These are phyloP conservation scores for Sporothrix pallida DNA, from an alignment of 2,329 filamentous ascomycete genomes.

Conservation along the genomic window DNA sequence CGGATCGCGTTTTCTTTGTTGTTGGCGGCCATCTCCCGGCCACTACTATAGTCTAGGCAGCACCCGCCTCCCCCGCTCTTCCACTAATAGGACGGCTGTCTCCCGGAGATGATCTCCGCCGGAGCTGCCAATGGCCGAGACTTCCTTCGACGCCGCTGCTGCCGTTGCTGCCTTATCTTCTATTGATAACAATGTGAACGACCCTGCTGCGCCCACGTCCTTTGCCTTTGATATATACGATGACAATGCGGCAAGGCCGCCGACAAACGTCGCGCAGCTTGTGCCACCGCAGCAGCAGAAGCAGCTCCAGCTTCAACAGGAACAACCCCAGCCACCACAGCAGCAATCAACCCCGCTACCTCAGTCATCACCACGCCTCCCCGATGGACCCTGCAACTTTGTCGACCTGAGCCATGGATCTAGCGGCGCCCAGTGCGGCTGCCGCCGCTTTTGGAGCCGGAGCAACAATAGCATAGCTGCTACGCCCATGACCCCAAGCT, in stretches of 20 bases:
- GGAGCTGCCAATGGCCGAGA: conserved; percentile 58
- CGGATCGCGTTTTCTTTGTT: conserved; percentile 4
- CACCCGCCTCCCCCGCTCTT: neutral
- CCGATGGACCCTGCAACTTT: conserved; percentile 63
- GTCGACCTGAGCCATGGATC: conserved; percentile 60
- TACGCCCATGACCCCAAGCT: conserved; percentile 23
- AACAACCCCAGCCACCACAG: neutral
- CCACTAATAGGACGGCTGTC: conserved; percentile 12
- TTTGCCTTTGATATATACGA: conserved; percentile 53
- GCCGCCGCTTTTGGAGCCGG: conserved; percentile 65
- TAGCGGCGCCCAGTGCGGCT: conserved; percentile 61
- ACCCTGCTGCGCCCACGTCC: conserved; percentile 40
- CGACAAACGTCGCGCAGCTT: conserved; percentile 20
- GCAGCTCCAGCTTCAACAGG: neutral
- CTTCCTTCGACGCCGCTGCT: conserved; percentile 54
- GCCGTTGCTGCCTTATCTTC: conserved; percentile 41
- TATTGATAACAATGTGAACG: neutral
- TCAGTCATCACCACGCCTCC: conserved; percentile 47
- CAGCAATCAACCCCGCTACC: conserved; percentile 4
- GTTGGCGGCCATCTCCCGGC: conserved; percentile 6
- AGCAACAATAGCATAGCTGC: conserved; percentile 41
- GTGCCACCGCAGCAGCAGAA: conserved; percentile 18
- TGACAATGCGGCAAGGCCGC: conserved; percentile 17
- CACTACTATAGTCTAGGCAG: conserved; percentile 17
- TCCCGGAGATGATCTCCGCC: conserved; percentile 36